Evolutionary conservation across 2,329 filamentous ascomycete species (phyloP).

Genomic region (Penicillium sclerotiorum): DNA sequence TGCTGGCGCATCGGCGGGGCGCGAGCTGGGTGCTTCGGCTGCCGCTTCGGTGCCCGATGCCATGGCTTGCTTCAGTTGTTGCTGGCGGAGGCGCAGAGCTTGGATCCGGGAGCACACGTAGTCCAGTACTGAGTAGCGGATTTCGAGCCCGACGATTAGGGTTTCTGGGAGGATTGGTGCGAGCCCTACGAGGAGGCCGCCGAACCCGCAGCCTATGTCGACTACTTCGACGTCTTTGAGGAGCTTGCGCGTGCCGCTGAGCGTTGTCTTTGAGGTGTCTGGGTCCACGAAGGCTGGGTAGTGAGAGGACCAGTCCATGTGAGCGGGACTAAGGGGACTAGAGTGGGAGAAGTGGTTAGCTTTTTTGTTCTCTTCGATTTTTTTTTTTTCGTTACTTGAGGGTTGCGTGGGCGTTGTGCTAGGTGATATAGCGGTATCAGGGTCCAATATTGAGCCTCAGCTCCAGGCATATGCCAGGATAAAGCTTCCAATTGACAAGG

Average conservation of each 20-base stretch:
- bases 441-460: too few relatives aligned
- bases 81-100: slow-evolving; percentile 65
- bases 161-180: slow-evolving; percentile 79
- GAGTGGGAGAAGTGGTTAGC: slow-evolving; percentile 5
- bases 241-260: slow-evolving; percentile 45
- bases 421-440: not conserved
- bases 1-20: not conserved
- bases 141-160: slow-evolving; percentile 87
- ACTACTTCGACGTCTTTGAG: slow-evolving; percentile 81
- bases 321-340: slow-evolving; percentile 74
- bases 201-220: slow-evolving; percentile 97
- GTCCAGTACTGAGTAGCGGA: slow-evolving; percentile 84
- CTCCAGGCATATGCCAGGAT: too few relatives aligned
- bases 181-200: slow-evolving; percentile 83
- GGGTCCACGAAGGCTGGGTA: slow-evolving; percentile 72
- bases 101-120: slow-evolving; percentile 87
- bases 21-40: not conserved
- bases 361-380: not conserved
- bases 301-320: slow-evolving; percentile 89
- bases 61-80: slow-evolving; percentile 29
- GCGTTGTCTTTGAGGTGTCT: slow-evolving; percentile 35
- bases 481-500: too few relatives aligned
- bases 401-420: not conserved
- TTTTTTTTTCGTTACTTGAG: too few relatives aligned
- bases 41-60: slow-evolving; percentile 4